phyloP scores from a whole-genome alignment of 2,329 filamentous ascomycete genomes.

The Lecanosticta acicola region DNA sequence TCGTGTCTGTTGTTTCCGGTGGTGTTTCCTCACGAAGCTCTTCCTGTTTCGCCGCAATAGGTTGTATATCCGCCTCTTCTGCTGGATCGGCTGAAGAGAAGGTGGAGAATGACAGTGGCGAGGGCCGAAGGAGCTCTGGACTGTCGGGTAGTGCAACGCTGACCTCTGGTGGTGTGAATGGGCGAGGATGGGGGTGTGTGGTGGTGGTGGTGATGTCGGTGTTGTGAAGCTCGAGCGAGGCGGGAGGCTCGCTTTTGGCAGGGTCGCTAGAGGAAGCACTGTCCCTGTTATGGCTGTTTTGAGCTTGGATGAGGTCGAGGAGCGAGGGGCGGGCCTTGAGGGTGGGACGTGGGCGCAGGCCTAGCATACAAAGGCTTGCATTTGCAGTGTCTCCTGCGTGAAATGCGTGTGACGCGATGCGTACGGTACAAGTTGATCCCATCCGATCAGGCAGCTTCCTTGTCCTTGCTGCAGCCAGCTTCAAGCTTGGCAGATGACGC shows the following conservation, averaged over 20 bases:
- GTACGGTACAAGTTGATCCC: background rate
- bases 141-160: conserved; percentile 18
- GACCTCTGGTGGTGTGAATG: conserved; percentile 14
- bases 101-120: conserved; percentile 5
- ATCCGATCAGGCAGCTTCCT: background rate
- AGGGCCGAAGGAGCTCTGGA: conserved; percentile 10
- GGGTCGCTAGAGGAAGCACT: conserved; percentile 3
- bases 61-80: conserved; percentile 11
- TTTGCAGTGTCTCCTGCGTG: conserved; percentile 1
- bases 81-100: conserved; percentile 6
- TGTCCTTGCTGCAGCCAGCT: too few species aligned
- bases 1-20: conserved; percentile 8
- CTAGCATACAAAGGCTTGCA: conserved; percentile 36
- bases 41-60: conserved; percentile 13
- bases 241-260: background rate
- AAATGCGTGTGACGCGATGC: background rate
- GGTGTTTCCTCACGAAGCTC: conserved; percentile 6
- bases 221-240: conserved; percentile 1
- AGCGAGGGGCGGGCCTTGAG: conserved; percentile 57
- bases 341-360: conserved; percentile 54
- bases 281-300: conserved; percentile 5
- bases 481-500: too few species aligned
- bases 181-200: conserved; percentile 5
- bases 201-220: conserved; percentile 13
- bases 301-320: conserved; percentile 54